Base-by-base conservation (phyloP, 495 filamentous ascomycete species). In the Copromyces sp. region DNA sequence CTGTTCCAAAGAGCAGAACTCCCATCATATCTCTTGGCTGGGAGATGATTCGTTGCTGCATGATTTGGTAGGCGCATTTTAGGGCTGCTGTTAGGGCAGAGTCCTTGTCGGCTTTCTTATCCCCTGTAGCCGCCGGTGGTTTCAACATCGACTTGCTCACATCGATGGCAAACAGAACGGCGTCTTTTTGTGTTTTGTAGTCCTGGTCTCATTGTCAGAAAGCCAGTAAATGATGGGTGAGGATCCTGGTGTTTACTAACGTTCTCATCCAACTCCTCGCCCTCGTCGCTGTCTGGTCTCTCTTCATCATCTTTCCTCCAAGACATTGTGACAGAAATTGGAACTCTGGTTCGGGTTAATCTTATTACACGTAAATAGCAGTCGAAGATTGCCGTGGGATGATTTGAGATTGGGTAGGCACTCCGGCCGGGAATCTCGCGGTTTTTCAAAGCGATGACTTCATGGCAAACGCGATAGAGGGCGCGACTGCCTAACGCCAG, bases 11-110 rank as follows among this genome's bases (percentile, higher is more conserved):
- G 9, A 99, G 87, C n/a, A 99, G 80, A 9, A 99, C 91, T 4
- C 95, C 95, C 84, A 99, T 97, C 95, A 98, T 97, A 76, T 98
- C 95, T 78, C 90, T 93, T 0, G 96, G 96, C 74, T 94, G 94
- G 3, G 94, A 94, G 77, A 99, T 98, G 76, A 99, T 98, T 72
- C 96, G 91, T 82, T 97, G 95, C 82, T 98, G 94, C 91, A 98
- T 97, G 70, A 99, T 86, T 70, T 92, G 88, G 76, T 97, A 96
- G 70, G 96, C 95, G 78, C 94, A 97, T 84, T 97, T 97, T 37
- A 99, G 85, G 8, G 96, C 94, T 20, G 96, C 94, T 3, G 89
- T 86, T 2, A 90, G 83, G 2, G 94, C 89, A 29, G 89, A 90
- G 75, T 93, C 92, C 73, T 84, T 88, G 59, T 90, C 86, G 68